Evolutionary conservation across 208 protist genomes (phyloP), one percentile per base, ranked within the genome.

Genomic region (Ichthyophonus hoferi): DNA sequence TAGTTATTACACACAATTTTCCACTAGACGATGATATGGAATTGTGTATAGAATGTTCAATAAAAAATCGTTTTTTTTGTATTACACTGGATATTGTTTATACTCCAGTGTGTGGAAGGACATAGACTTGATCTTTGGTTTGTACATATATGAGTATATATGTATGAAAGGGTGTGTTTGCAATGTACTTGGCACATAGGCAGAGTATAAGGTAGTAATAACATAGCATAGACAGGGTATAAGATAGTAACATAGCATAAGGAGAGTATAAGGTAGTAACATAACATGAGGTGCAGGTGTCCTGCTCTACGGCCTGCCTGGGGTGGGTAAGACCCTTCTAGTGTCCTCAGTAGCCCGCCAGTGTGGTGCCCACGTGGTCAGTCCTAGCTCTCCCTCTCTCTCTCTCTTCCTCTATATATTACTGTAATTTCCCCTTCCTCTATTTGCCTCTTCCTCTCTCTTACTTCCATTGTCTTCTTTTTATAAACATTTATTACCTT

Each of bases 291-390:
- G 95, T 97, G 0, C 12, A 40, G 97, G 97, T 58, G 94, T 99
- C 3, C 93, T 99, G 24, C 94, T 99, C 24, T 96, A 98, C 93
- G 98, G 98, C 3, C 97, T 97, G 2, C 98, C 97, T 0, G 98
- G 98, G 76, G 79, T 91, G 40, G 97, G 98, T 40, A 98, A 98
- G 92, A 98, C 97, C 39, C 94, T 97, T 92, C 94, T 99, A 1
- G 96, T 97, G 1, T 93, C 96, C 88, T 96, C 97, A 35, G 97
- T 99, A 84, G 97, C 97, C 0, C 96, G 96, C 12, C 95, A 97
- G 34, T 93, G 97, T 79, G 93, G 96, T 84, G 95, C 98, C 31
- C 94, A 96, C n/a, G 96, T 98, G 42, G 97, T 98, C 77, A 96
- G 85, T 58, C 7, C 14, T 24, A 7, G 14, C 50, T 24, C 50